Conservation (phyloP, 257 asterid genomes). For the Przewalskia tangutica region DNA sequence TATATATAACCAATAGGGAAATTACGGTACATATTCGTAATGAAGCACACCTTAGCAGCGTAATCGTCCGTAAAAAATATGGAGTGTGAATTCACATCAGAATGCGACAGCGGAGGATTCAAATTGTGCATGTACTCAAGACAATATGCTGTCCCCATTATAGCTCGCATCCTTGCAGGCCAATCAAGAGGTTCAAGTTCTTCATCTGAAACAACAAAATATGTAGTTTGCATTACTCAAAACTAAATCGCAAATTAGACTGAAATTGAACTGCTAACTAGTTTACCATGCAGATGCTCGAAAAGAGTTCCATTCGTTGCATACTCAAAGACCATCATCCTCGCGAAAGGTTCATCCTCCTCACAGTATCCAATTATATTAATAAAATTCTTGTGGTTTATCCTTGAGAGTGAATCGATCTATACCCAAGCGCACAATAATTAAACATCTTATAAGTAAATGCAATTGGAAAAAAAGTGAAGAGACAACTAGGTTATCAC, state of each 20-base stretch:
- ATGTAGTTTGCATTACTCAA: background rate
- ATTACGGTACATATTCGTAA: background rate
- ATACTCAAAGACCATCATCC: slow-evolving; percentile 91
- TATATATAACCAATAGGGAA: background rate
- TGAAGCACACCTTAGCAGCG: slow-evolving; percentile 11
- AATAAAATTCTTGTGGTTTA: slow-evolving; percentile 72
- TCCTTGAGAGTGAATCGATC: slow-evolving; percentile 39
- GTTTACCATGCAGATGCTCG: slow-evolving; percentile 85
- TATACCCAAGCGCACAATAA: slow-evolving; percentile 11
- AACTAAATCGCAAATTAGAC: background rate
- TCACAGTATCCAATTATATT: slow-evolving; percentile 75
- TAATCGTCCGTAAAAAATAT: slow-evolving; percentile 9
- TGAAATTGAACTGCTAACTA: background rate
- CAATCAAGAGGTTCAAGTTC: slow-evolving; percentile 14
- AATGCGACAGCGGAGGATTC: slow-evolving; percentile 4
- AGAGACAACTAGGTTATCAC: background rate
- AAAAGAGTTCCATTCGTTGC: slow-evolving; percentile 85
- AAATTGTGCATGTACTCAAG: slow-evolving; percentile 13
- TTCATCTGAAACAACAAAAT: slow-evolving; percentile 3
- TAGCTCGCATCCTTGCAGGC: slow-evolving; percentile 8
- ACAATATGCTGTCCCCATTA: slow-evolving; percentile 17
- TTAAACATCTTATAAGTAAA: background rate
- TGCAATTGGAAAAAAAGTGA: background rate
- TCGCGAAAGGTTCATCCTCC: slow-evolving; percentile 59
- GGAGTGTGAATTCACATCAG: slow-evolving; percentile 7